Conservation (phyloP, 768 basidiomycete species). For the Rhodotorula toruloides region DNA sequence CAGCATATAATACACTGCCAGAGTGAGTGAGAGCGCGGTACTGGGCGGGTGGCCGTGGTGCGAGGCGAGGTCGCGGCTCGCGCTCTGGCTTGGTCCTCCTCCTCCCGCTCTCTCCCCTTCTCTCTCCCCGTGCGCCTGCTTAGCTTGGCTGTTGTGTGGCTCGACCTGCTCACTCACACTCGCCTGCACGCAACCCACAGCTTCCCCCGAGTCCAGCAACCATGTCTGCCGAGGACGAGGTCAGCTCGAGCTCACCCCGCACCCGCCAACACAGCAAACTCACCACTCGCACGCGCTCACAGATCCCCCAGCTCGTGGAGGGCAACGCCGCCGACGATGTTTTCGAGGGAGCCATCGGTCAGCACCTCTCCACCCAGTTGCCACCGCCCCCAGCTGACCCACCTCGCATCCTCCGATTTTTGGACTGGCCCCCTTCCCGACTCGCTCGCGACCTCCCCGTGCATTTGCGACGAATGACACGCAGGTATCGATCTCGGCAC, state of each 20-base stretch:
- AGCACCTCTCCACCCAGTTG: slow-evolving; percentile 2
- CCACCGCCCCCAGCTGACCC: background rate
- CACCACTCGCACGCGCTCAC: background rate
- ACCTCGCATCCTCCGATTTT: slow-evolving; percentile 3
- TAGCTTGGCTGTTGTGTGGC: background rate
- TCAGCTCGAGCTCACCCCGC: background rate
- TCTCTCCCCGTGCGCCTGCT: slow-evolving; percentile 8
- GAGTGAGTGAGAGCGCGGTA: background rate
- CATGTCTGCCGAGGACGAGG: slow-evolving; percentile 35
- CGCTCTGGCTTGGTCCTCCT: background rate
- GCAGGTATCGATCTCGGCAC: slow-evolving; percentile 41
- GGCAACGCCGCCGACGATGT: slow-evolving; percentile 62
- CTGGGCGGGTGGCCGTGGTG: background rate
- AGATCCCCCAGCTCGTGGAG: slow-evolving; percentile 51
- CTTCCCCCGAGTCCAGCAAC: slow-evolving; percentile 6
- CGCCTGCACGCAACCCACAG: no score
- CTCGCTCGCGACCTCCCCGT: background rate
- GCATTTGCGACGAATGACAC: no score
- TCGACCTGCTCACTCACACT: background rate
- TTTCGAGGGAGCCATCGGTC: slow-evolving; percentile 91
- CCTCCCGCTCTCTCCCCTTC: slow-evolving; percentile 1
- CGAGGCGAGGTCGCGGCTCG: background rate
- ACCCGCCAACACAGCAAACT: background rate
- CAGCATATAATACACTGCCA: no score
- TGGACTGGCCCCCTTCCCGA: background rate